Base-by-base conservation (phyloP, 768 basidiomycete genomes). In the Tubosaeta sp. region DNA sequence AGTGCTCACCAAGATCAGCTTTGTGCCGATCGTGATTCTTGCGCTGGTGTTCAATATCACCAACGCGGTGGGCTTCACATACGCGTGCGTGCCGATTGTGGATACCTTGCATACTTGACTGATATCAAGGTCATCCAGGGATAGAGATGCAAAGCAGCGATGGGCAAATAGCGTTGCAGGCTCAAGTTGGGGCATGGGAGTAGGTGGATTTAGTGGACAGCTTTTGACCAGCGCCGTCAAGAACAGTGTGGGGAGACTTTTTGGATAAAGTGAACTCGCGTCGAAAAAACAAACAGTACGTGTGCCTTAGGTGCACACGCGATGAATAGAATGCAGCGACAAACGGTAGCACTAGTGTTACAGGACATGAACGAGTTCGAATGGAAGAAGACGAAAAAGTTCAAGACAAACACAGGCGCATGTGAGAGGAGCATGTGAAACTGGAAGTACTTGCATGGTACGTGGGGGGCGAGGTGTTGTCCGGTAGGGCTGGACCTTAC, bases 61-160 rank as follows among this genome's bases (percentile, higher is more conserved):
- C 9, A 98, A 97, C 59, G 90, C 86, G n/a, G 76, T 97, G 48
- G 95, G 95, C 11, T 98, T 97, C 74, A 97, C 94, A 45, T 98
- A 92, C 64, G 91, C 88, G 91, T 91, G 68, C 63, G 85, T 76
- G 19, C 51, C 17, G 31, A 53, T 59, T 50, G 13, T 33, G 6
- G 43, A 54, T 35, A 11, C 19, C 17, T 33, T 26, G 29, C 42
- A 39, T 45, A 51, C 41, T 26, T 48, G 48, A 14, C 54, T 65
- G 26, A 69, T 45, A 34, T 14, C 16, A 10, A 34, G 35, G 50
- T 6, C 32, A 32, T 63, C 14, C 61, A 88, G 87, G 43, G 93
- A 95, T 65, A 84, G 94, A 46, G 95, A 98, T 62, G 91, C 95
- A 26, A 97, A 97, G 69, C 82, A 86, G 60, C 82, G 84, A 48